Percentiles rank a stretch among this genome's conserved stretches.
Conservation (phyloP, 495 filamentous ascomycete species). For the Rostrohypoxylon terebratum region DNA sequence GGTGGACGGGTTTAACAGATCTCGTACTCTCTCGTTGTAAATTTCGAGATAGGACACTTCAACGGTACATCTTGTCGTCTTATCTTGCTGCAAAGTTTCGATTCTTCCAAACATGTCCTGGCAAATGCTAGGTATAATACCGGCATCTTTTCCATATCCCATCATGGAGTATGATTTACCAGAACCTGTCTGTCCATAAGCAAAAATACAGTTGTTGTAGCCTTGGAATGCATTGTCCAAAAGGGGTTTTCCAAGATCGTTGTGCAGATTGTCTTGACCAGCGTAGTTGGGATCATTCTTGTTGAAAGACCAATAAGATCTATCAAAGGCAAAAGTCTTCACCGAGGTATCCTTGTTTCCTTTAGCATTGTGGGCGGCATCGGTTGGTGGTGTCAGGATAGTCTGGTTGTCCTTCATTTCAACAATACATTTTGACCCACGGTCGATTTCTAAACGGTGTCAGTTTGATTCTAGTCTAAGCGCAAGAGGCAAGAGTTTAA, state of each 20-base stretch:
- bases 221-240: slow-evolving; percentile 98
- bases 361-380: slow-evolving; percentile 68
- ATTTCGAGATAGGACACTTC: slow-evolving; percentile 99
- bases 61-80: slow-evolving; percentile 85
- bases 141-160: slow-evolving; percentile 96
- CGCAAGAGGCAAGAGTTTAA: slow-evolving; percentile 8
- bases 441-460: slow-evolving; percentile 76
- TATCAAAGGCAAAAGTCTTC: slow-evolving; percentile 95
- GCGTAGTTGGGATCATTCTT: slow-evolving; percentile 84
- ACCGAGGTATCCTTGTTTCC: slow-evolving; percentile 75
- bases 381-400: slow-evolving; percentile 80
- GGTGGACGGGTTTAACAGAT: slow-evolving; percentile 94
- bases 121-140: slow-evolving; percentile 98
- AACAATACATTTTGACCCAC: slow-evolving; percentile 96
- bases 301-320: slow-evolving; percentile 98
- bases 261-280: slow-evolving; percentile 88
- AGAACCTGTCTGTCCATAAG: slow-evolving; percentile 98
- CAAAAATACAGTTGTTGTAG: slow-evolving; percentile 99
- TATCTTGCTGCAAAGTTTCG: slow-evolving; percentile 76
- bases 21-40: slow-evolving; percentile 97
- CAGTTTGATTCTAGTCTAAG: slow-evolving; percentile 24
- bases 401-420: slow-evolving; percentile 96
- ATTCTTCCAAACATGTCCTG: slow-evolving; percentile 97
- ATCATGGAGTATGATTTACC: slow-evolving; percentile 99
- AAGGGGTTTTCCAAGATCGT: slow-evolving; percentile 87